Conservation (phyloP, 2,329 filamentous ascomycete genomes). For the Phoma herbarum region DNA sequence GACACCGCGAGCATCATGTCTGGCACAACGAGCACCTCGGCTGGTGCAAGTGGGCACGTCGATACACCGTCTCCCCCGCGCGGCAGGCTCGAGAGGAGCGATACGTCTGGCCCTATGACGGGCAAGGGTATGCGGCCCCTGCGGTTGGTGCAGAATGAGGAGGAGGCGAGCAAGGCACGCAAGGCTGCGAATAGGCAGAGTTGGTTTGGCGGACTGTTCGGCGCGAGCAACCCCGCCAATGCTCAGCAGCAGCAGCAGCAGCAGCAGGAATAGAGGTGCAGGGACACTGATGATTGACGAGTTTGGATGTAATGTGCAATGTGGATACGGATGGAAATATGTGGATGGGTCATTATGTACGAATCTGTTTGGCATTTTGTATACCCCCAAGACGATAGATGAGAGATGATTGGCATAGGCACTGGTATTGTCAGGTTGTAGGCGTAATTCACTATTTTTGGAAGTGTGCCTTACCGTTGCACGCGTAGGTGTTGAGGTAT, state of each 20-base stretch:
- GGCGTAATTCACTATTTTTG: conserved; percentile 17
- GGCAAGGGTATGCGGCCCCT: conserved; percentile 81
- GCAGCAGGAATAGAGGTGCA: not conserved
- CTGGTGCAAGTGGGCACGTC: conserved; percentile 37
- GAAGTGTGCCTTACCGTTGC: too few relatives aligned
- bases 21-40: conserved; percentile 26
- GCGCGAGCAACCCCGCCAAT: conserved; percentile 38
- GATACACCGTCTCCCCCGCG: conserved; percentile 60
- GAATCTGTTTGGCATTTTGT: conserved; percentile 20
- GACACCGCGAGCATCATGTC: conserved; percentile 31
- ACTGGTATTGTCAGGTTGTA: conserved; percentile 1
- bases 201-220: conserved; percentile 59
- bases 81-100: conserved; percentile 61
- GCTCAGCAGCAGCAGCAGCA: conserved; percentile 24
- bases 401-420: conserved; percentile 8
- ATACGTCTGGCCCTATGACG: conserved; percentile 55
- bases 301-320: conserved; percentile 20
- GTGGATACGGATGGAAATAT: conserved; percentile 5
- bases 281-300: conserved; percentile 10
- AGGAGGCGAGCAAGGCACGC: conserved; percentile 48
- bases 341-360: conserved; percentile 10
- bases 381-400: conserved; percentile 21
- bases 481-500: too few relatives aligned
- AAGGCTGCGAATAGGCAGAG: conserved; percentile 57
- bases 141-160: conserved; percentile 80